Percentiles rank a stretch among this genome's conserved stretches.
Conservation (phyloP, 2,329 filamentous ascomycete genomes). For the Pseudocercospora cruenta region DNA sequence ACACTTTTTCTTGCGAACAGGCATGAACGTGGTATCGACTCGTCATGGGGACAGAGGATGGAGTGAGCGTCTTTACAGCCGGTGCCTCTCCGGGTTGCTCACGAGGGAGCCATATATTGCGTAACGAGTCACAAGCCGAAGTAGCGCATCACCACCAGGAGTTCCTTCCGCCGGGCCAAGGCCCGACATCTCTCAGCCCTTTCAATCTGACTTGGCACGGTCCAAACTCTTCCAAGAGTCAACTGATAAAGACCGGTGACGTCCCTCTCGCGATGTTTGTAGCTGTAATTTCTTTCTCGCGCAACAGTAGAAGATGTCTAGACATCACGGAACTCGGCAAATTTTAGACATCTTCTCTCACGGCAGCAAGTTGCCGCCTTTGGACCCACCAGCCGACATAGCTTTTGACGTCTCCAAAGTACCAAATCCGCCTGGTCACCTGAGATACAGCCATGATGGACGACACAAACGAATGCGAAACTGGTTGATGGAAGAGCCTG, state of each 20-base stretch:
- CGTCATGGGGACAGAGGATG: too few species aligned
- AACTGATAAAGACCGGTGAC: neutral
- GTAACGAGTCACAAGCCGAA: neutral
- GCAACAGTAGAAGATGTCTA: neutral
- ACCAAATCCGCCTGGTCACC: neutral
- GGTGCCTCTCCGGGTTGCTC: neutral
- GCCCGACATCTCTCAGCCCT: neutral
- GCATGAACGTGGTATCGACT: too few species aligned
- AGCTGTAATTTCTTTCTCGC: neutral
- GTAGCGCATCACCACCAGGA: neutral
- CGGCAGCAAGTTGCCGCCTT: constrained; percentile 3
- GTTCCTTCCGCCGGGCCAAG: neutral
- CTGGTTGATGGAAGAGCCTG: neutral
- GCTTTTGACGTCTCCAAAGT: constrained; percentile 4
- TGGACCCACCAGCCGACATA: constrained; percentile 3
- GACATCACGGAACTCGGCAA: neutral
- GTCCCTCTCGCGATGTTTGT: neutral
- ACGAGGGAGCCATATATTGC: neutral
- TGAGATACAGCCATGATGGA: constrained; percentile 6
- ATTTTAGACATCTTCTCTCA: neutral
- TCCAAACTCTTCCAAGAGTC: neutral
- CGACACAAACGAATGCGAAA: neutral
- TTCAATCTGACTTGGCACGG: neutral
- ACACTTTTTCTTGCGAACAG: neutral
- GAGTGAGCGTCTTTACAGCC: neutral